These are phyloP conservation scores for Hypomontagnella submonticulosa DNA, from an alignment of 495 filamentous ascomycete genomes.

Conservation along the genomic window DNA sequence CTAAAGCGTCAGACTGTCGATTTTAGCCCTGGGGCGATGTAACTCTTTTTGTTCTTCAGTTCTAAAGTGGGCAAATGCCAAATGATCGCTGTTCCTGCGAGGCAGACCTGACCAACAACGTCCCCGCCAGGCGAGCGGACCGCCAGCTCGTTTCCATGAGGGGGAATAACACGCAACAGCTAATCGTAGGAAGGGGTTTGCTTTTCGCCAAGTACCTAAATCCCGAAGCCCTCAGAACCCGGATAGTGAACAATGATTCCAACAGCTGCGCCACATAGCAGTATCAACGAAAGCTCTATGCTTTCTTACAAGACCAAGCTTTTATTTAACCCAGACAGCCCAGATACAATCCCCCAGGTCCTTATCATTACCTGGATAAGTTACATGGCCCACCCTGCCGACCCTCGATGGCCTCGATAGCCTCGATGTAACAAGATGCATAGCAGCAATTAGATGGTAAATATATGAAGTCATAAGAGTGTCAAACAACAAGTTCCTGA, in stretches of 20 bases:
- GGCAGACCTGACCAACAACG: slow-evolving; percentile 20
- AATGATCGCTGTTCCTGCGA: slow-evolving; percentile 39
- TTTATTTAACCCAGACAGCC: slow-evolving; percentile 20
- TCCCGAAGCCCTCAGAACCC: slow-evolving; percentile 22
- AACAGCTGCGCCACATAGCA: slow-evolving; percentile 25
- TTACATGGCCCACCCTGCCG: slow-evolving; percentile 7
- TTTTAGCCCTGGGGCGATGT: slow-evolving; percentile 32
- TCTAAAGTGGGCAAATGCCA: slow-evolving; percentile 26
- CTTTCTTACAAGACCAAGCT: slow-evolving; percentile 11
- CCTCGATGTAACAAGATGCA: slow-evolving; percentile 17
- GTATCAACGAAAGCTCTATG: slow-evolving; percentile 6
- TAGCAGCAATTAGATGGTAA: slow-evolving; percentile 1
- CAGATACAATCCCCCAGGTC: slow-evolving; percentile 18
- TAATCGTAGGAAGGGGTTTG: slow-evolving; percentile 17
- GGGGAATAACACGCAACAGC: slow-evolving; percentile 1
- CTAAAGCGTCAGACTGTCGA: slow-evolving; percentile 7
- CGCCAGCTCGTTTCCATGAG: neutral
- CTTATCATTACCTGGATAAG: neutral
- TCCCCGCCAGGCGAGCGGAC: slow-evolving; percentile 16
- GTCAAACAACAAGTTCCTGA: neutral
- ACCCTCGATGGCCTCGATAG: slow-evolving; percentile 3
- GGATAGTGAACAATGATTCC: slow-evolving; percentile 10
- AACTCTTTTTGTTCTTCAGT: slow-evolving; percentile 24
- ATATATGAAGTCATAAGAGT: slow-evolving; percentile 38
- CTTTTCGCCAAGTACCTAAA: slow-evolving; percentile 14